phyloP scores from a whole-genome alignment of 805 yeast species.

The Candida wancherniae region DNA sequence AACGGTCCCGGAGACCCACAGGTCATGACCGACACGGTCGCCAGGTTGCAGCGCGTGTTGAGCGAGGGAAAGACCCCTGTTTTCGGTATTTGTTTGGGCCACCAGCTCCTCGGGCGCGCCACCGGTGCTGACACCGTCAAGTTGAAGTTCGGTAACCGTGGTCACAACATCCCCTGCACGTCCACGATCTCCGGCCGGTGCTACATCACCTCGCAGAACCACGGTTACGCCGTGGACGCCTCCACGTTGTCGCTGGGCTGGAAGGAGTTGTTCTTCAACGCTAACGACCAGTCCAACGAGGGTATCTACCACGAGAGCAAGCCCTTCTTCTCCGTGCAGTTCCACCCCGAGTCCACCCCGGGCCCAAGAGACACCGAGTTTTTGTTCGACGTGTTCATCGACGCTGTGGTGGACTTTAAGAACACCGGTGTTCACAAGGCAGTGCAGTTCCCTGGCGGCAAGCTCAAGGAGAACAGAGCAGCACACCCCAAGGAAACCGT shows the following conservation, averaged over 20 bases:
- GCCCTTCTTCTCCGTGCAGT: slow-evolving; percentile 96
- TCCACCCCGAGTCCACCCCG: slow-evolving; percentile 98
- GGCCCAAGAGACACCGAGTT: slow-evolving; percentile 99
- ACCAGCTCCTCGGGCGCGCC: slow-evolving; percentile 92
- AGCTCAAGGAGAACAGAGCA: slow-evolving; percentile 63
- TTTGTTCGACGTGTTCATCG: slow-evolving; percentile 87
- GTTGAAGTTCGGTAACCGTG: slow-evolving; percentile 97
- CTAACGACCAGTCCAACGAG: slow-evolving; percentile 97
- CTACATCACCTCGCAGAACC: slow-evolving; percentile 98
- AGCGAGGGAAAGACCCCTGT: slow-evolving; percentile 74
- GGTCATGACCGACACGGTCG: slow-evolving; percentile 65
- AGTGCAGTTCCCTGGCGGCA: slow-evolving; percentile 90
- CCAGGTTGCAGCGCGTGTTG: slow-evolving; percentile 53
- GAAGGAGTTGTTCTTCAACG: slow-evolving; percentile 91
- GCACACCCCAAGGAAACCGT: slow-evolving; percentile 76
- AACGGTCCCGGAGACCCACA: slow-evolving; percentile 99
- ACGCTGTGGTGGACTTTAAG: slow-evolving; percentile 68
- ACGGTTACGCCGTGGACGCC: slow-evolving; percentile 95
- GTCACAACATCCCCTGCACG: slow-evolving; percentile 96
- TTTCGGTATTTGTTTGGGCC: slow-evolving; percentile 98
- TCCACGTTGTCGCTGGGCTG: slow-evolving; percentile 70
- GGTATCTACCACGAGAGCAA: slow-evolving; percentile 88
- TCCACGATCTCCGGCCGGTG: slow-evolving; percentile 88
- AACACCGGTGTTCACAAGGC: slow-evolving; percentile 56
- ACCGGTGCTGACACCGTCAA: slow-evolving; percentile 90